phyloP scores from a whole-genome alignment of 345 rosid genomes.

The Hibiscus mutabilis region DNA sequence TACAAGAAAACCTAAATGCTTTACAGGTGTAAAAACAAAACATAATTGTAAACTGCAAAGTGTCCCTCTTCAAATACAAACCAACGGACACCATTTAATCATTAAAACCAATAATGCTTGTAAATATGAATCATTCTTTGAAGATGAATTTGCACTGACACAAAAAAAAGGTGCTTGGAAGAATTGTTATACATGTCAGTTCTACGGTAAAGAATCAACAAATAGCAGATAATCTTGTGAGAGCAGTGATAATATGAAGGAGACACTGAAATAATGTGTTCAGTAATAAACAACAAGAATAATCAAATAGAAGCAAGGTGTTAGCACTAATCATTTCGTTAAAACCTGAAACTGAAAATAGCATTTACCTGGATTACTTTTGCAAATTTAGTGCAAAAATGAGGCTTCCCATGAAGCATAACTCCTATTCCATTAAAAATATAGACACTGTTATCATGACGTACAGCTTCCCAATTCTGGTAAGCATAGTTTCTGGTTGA shows the following conservation, averaged over 20 bases:
- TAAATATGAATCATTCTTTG: background rate
- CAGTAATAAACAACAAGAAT: too few relatives aligned
- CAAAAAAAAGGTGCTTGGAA: background rate
- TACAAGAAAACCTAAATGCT: too few relatives aligned
- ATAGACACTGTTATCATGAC: background rate
- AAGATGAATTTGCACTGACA: background rate
- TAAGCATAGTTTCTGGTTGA: slow-evolving; percentile 16
- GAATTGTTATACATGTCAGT: background rate
- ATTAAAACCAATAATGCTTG: background rate
- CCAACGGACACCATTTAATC: background rate
- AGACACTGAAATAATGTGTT: too few relatives aligned
- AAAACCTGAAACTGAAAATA: background rate
- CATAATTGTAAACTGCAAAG: too few relatives aligned
- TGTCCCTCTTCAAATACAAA: too few relatives aligned
- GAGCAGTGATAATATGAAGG: too few relatives aligned
- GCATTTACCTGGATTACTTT: slow-evolving; percentile 40
- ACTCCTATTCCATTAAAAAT: slow-evolving; percentile 50
- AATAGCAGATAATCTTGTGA: too few relatives aligned
- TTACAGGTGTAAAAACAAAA: too few relatives aligned
- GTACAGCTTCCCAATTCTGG: slow-evolving; percentile 16
- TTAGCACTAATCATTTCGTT: background rate
- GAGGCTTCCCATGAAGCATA: slow-evolving; percentile 49
- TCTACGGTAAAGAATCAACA: background rate
- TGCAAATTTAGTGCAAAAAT: slow-evolving; percentile 46
- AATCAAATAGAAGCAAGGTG: background rate